Base-by-base conservation (phyloP, 2,329 filamentous ascomycete species). In the Phoma herbarum region DNA sequence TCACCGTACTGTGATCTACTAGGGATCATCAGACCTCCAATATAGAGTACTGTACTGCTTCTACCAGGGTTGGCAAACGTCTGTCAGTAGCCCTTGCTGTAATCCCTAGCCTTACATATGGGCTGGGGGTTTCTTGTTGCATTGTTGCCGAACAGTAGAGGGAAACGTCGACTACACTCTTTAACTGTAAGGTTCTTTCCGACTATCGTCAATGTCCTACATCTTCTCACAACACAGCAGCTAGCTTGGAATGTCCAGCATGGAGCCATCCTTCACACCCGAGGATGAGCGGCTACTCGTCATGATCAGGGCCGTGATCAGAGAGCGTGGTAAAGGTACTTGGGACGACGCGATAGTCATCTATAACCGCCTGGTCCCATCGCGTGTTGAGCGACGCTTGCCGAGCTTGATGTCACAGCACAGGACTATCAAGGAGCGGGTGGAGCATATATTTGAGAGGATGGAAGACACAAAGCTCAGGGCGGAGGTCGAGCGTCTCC, bases 261-360 rank as follows among this genome's bases (percentile, higher is more conserved):
- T 16, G 14, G 33, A 8, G 14, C 33, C 33, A 4, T 37, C 33
- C 14, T 37, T 37, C 33, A 37, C 33, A 9, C 14, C 33, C 33
- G 14, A 37, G 33, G 14, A 37, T 37, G 33, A 37, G 33, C 33
- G 33, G n/a, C 33, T 37, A 20, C 37, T 41, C n/a, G 37, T 41
- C 37, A 41, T 12, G 29, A 31, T 31, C 29, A 31, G 29, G 20
- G 18, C 18, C 20, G 41, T 20, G 8, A 66, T 69, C 18, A 76
- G 72, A 16, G 71, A 57, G 39, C 73, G 78, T 1, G 78, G 68
- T 12, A 77, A 77, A 1, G 70, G 56, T 18, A 77, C 44, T 37
- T 71, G 57, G 11, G 64, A 67, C 10, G 66, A 65, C 29, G 12
- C 29, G 7, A 31, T 12, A 31, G 29, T 12, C 29, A 31, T 31